Evolutionary conservation across 345 rosid genomes (phyloP).

Genomic region (Ricinus communis): DNA sequence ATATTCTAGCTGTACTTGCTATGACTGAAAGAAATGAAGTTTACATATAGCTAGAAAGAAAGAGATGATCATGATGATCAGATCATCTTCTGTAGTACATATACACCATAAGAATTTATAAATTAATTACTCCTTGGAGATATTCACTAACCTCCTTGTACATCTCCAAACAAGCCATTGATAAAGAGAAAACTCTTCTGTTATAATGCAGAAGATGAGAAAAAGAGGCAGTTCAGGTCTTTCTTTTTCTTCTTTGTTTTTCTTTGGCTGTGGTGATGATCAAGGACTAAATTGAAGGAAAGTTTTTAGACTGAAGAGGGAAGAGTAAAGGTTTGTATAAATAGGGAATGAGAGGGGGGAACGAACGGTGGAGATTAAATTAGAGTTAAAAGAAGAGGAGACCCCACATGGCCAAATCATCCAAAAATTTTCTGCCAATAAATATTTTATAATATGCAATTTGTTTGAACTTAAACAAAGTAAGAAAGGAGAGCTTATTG

Average conservation of each 20-base stretch:
- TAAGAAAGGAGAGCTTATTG: too few species aligned
- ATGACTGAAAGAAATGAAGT: background rate
- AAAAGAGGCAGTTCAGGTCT: background rate
- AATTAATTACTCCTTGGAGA: background rate
- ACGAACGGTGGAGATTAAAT: slow-evolving; percentile 52
- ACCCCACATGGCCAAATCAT: slow-evolving; percentile 41
- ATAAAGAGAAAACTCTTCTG: background rate
- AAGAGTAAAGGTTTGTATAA: slow-evolving; percentile 28
- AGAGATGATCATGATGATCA: too few species aligned
- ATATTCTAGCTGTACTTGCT: background rate
- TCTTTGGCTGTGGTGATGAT: background rate
- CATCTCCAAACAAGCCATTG: slow-evolving; percentile 58
- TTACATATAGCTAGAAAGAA: too few species aligned
- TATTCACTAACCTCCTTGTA: slow-evolving; percentile 47
- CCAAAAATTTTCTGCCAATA: slow-evolving; percentile 3
- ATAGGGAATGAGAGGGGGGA: slow-evolving; percentile 40
- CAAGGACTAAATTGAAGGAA: background rate
- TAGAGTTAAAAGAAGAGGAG: slow-evolving; percentile 1
- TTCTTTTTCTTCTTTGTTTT: too few species aligned
- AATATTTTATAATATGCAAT: background rate
- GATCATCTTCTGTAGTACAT: background rate
- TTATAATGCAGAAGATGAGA: slow-evolving; percentile 21
- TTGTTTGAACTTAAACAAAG: background rate
- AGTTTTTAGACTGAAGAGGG: slow-evolving; percentile 21
- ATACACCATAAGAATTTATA: background rate